These are phyloP conservation scores for Globisporangium radiosum DNA, from an alignment of 352 stramenopile species.

Conservation along the genomic window DNA sequence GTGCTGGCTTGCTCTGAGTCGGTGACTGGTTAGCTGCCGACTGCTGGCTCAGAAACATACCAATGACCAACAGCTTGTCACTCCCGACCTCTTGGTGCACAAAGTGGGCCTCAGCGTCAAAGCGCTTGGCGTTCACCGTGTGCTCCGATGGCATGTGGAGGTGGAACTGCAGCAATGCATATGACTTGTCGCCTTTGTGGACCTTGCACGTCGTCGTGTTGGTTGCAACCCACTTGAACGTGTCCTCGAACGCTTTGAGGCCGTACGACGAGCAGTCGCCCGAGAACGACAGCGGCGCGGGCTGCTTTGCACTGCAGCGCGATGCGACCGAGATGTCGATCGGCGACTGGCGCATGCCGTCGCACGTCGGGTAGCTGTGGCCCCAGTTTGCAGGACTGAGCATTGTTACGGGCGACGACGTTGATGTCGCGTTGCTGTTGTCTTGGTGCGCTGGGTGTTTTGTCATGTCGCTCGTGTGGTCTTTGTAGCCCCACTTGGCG, in stretches of 20 bases:
- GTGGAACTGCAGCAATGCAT: constrained; percentile 32
- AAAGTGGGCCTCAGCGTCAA: constrained; percentile 33
- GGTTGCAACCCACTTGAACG: constrained; percentile 13
- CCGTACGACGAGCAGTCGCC: constrained; percentile 15
- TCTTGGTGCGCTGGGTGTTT: constrained; percentile 3
- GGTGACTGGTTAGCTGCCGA: neutral
- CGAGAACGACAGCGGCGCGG: constrained; percentile 11
- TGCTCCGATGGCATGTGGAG: constrained; percentile 39
- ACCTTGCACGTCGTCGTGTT: constrained; percentile 13
- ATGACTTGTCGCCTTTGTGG: constrained; percentile 19
- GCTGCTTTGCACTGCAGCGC: constrained; percentile 3
- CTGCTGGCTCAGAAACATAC: constrained; percentile 17
- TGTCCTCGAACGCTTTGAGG: constrained; percentile 11
- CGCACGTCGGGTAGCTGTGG: constrained; percentile 12
- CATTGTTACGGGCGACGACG: neutral
- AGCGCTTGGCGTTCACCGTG: constrained; percentile 23
- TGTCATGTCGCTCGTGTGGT: neutral
- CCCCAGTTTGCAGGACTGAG: constrained; percentile 11
- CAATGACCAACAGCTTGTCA: constrained; percentile 18
- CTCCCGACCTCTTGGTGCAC: constrained; percentile 29
- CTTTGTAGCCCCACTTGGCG: constrained; percentile 14
- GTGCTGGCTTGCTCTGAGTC: neutral
- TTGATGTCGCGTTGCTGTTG: neutral
- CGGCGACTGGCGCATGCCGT: constrained; percentile 13
- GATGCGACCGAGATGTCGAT: constrained; percentile 8